Percentiles rank a stretch among this genome's conserved stretches.
These are phyloP conservation scores for Hepatocystis sp. DNA, from an alignment of 169 alveolate species.

Conservation along the genomic window DNA sequence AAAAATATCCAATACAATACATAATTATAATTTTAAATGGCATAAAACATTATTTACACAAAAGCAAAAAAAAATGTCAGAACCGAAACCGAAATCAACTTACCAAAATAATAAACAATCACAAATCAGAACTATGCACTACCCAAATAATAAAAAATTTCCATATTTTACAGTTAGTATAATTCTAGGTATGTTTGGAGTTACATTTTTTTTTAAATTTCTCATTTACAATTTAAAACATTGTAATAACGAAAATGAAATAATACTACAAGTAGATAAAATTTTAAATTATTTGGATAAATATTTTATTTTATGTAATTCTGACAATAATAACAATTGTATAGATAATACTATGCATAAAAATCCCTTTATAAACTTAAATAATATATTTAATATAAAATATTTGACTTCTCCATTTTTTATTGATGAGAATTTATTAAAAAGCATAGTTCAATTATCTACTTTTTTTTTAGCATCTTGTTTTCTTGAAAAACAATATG, in stretches of 20 bases:
- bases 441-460: conserved; percentile 43
- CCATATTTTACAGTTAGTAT: conserved; percentile 38
- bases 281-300: conserved; percentile 39
- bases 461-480: conserved; percentile 68
- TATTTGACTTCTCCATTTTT: conserved; percentile 61
- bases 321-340: conserved; percentile 3
- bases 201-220: conserved; percentile 43
- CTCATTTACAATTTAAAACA: conserved; percentile 38
- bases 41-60: conserved; percentile 5
- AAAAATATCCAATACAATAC: background rate
- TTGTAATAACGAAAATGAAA: conserved; percentile 32
- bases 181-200: conserved; percentile 53
- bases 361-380: background rate
- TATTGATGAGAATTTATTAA: conserved; percentile 37
- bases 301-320: conserved; percentile 42
- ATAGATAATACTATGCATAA: background rate
- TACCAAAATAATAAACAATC: too few species aligned
- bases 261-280: conserved; percentile 23
- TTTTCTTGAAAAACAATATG: conserved; percentile 59
- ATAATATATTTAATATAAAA: conserved; percentile 18
- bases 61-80: too few species aligned
- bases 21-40: conserved; percentile 8
- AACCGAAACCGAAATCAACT: too few species aligned
- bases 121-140: too few species aligned
- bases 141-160: conserved; percentile 39